Percentiles rank a stretch among this genome's conserved stretches.
Evolutionary conservation across 2,329 filamentous ascomycete species (phyloP).

Genomic region (Coniochaeta sp.): DNA sequence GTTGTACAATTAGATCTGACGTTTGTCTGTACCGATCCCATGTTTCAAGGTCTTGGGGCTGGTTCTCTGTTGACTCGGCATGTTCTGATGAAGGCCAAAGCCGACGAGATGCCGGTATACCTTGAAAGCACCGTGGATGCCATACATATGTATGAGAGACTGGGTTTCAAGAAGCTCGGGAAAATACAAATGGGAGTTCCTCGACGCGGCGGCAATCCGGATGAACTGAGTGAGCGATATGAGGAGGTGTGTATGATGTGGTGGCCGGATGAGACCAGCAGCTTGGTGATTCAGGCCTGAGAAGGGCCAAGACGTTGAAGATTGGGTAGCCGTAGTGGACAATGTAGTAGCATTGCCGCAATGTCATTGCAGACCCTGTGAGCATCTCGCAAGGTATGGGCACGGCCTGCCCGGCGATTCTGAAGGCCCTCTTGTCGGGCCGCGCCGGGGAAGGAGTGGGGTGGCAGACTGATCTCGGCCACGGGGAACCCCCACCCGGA

Average conservation of each 20-base stretch:
- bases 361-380: neutral
- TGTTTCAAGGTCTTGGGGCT: slow-evolving; percentile 25
- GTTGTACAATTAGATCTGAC: slow-evolving; percentile 21
- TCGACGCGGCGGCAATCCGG: neutral
- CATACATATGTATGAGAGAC: slow-evolving; percentile 26
- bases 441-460: neutral
- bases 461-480: neutral
- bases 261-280: slow-evolving; percentile 5
- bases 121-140: slow-evolving; percentile 31
- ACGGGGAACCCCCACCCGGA: neutral
- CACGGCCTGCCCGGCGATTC: neutral
- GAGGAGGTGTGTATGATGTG: slow-evolving; percentile 23
- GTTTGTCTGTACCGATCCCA: slow-evolving; percentile 30
- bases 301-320: neutral
- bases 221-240: slow-evolving; percentile 16
- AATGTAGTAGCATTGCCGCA: neutral
- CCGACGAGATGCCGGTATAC: slow-evolving; percentile 24
- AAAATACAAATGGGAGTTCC: slow-evolving; percentile 28
- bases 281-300: neutral
- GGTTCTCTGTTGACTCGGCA: slow-evolving; percentile 23
- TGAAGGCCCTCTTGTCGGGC: neutral
- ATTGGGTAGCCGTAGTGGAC: neutral
- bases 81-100: slow-evolving; percentile 23
- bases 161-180: slow-evolving; percentile 25
- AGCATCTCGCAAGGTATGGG: neutral